Evolutionary conservation across 1,139 yeast species (phyloP).

Genomic region (Geotrichum carabidarum): DNA sequence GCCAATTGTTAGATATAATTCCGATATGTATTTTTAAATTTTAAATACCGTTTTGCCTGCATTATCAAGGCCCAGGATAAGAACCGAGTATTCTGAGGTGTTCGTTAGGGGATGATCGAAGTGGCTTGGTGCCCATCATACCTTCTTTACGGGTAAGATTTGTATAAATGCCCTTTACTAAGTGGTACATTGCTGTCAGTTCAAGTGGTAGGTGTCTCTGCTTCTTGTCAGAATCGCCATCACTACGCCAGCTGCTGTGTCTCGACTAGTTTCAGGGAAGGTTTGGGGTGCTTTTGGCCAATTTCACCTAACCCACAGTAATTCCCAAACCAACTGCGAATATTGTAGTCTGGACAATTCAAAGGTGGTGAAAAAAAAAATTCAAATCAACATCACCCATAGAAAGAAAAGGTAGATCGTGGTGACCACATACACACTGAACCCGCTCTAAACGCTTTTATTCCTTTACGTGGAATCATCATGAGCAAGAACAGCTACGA

Average conservation of each 20-base stretch:
- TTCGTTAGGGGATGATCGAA: not conserved
- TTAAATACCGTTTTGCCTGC: constrained; percentile 74
- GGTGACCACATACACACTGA: too few species aligned
- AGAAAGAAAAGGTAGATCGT: too few species aligned
- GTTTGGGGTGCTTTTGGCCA: too few species aligned
- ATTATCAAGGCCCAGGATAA: constrained; percentile 86
- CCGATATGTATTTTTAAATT: not conserved
- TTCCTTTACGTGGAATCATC: not conserved
- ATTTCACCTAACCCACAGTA: not conserved
- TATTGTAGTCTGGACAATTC: too few species aligned
- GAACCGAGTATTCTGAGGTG: constrained; percentile 55
- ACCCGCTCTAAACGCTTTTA: not conserved
- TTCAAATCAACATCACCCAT: too few species aligned
- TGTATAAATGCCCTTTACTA: constrained; percentile 55
- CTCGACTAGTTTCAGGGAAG: too few species aligned
- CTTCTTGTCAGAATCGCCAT: too few species aligned
- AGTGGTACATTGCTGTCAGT: constrained; percentile 51
- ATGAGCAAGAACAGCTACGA: constrained; percentile 17
- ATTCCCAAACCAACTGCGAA: not conserved
- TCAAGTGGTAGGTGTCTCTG: too few species aligned
- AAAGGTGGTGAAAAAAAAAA: too few species aligned
- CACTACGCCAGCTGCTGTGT: too few species aligned
- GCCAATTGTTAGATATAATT: not conserved
- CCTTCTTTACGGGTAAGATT: constrained; percentile 53
- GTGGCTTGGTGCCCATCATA: constrained; percentile 24